Base-by-base conservation (phyloP, 208 protist genomes). In the Trichomonas vaginalis region DNA sequence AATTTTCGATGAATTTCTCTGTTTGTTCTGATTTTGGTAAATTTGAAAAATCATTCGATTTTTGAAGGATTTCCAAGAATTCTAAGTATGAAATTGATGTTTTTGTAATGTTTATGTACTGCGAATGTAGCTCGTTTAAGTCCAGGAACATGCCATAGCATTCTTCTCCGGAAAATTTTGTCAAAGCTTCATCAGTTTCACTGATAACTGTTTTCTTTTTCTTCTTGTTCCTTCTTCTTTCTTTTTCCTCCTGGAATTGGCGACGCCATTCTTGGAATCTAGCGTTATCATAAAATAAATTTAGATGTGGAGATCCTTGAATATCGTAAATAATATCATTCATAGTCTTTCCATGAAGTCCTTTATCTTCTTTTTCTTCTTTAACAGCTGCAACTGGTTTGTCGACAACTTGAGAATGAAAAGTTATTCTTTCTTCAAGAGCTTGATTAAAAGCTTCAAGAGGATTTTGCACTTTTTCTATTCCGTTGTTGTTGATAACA, bases 161-260 rank as follows among this genome's bases (percentile, higher is more conserved):
- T 82, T 97, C 96, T 95, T 96, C 96, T 6, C 96, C 97, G 15
- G 95, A 82, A 79, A 97, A 97, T 87, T 83, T 39, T 40, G 97
- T 61, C 15, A 42, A 46, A 42, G 96, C 86, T 96, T 96, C 45
- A 87, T 88, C 82, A 32, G 40, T 92, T 51, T 92, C 86, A 15
- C 21, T 3, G 17, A 92, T 45, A 51, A 92, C 45, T 27, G 46
- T 51, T 35, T 39, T 48, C 27, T 51, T 48, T 8, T 92, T 92
- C 17, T 92, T 48, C 15, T 15, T 92, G 1, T 17, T 35, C 17
- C 51, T 48, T n/a, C 35, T 48, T 51, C 37, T 40, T n/a, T 92
- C 32, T 8, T 40, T 45, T 35, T 51, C 17, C 15, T 45, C 35
- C 15, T 92, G 48, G 6, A 8, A 4, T 51, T 92, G 40, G 40